Base-by-base conservation (phyloP, 805 yeast species). In the Candida golubevii region DNA sequence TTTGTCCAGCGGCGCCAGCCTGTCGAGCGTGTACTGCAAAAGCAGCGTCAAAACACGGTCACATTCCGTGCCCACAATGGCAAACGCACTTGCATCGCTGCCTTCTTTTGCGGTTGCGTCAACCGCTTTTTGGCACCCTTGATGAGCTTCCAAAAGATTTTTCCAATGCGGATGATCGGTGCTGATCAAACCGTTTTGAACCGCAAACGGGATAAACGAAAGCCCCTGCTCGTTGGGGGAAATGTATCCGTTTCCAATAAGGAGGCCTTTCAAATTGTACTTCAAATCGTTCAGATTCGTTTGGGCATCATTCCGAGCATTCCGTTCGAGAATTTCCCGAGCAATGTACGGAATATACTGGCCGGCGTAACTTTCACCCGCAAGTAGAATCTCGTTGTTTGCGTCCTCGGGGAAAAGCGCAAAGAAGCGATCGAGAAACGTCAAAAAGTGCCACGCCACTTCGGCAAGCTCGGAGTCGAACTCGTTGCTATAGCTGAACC, bases 281-380 rank as follows among this genome's bases (percentile, higher is more conserved):
- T 35, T 38, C n/a, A 11, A 11, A 11, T 29, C 6, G n/a, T 11
- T 29, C 38, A 38, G 33, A 6, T 33, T 8, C 46, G 33, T 33
- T 12, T 45, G 45, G 6, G 38, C 30, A 11, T 35, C 41, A 12
- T 53, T 41, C 7, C 49, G 41, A 9, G 56, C 52, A 56, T 82
- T 78, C 33, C 76, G 66, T 2, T 72, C 66, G 38, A 79, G 54
- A 6, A 91, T 71, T 1, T 78, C 80, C 33, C 77, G 69, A 0
- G 91, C 95, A 47, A 90, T 78, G 62, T 85, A 87, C 0, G 99
- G 98, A 42, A 93, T 85, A 60, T 88, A 93, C 61, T 93, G 97
- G 15, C 99, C 99, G 1, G 98, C 98, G 66, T 85, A 93, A 52
- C 96, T 86, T 68, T 93, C 99, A 28, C 99, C 99, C 0, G 96